These are phyloP conservation scores for Dillenia turbinata DNA, from an alignment of 164 flowering plant genomes.

Conservation along the genomic window DNA sequence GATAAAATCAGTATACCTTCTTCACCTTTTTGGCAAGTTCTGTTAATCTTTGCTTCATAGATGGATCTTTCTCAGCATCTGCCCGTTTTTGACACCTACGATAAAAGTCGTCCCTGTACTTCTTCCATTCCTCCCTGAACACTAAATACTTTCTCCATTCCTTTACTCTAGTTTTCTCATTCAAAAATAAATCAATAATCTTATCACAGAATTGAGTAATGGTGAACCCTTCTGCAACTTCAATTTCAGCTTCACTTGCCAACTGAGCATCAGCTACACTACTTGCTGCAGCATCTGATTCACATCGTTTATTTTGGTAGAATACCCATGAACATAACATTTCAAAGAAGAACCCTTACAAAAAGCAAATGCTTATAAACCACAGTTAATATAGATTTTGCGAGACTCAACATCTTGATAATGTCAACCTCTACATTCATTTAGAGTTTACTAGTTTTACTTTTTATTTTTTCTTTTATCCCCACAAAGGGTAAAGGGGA, in stretches of 20 bases:
- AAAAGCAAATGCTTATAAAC: no score
- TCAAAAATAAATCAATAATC: slow-evolving; percentile 72
- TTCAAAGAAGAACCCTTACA: not conserved
- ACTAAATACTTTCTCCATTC: slow-evolving; percentile 85
- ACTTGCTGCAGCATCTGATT: slow-evolving; percentile 34
- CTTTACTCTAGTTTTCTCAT: slow-evolving; percentile 70
- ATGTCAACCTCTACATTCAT: no score
- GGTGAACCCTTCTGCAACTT: slow-evolving; percentile 71
- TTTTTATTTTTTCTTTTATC: no score
- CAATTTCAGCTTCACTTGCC: slow-evolving; percentile 49
- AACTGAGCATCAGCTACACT: slow-evolving; percentile 26
- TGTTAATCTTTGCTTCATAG: slow-evolving; percentile 45
- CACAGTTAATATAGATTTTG: no score
- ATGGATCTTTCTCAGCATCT: slow-evolving; percentile 50
- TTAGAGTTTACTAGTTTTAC: no score
- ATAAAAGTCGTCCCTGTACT: slow-evolving; percentile 70
- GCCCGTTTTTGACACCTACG: slow-evolving; percentile 54
- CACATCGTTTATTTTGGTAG: slow-evolving; percentile 1
- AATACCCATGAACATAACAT: slow-evolving; percentile 6
- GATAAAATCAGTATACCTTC: slow-evolving; percentile 47
- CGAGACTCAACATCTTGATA: no score
- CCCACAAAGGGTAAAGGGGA: no score
- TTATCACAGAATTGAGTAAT: slow-evolving; percentile 86
- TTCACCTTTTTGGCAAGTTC: slow-evolving; percentile 53
- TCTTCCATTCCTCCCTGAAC: slow-evolving; percentile 87